phyloP scores from a whole-genome alignment of 352 stramenopile species.

The Pythium rhizo-oryzae region DNA sequence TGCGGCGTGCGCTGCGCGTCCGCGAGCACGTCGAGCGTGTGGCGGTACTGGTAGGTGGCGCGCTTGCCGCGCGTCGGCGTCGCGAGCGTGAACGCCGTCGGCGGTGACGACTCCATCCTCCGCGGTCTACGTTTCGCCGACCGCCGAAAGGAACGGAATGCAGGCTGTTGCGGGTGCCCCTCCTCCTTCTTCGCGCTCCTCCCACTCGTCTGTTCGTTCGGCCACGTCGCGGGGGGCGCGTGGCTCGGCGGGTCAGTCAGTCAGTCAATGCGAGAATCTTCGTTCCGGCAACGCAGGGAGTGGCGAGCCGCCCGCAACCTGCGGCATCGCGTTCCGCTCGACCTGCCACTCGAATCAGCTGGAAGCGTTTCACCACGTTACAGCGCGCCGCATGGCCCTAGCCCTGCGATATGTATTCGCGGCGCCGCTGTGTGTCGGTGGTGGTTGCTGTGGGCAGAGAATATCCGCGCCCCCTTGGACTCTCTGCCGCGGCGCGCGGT shows the following conservation, averaged over 20 bases:
- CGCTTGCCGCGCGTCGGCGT: slow-evolving; percentile 16
- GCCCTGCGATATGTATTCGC: background rate
- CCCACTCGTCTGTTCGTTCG: background rate
- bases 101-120: background rate
- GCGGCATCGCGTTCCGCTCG: background rate
- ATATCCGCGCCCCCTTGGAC: background rate
- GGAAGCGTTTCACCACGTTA: slow-evolving; percentile 11
- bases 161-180: background rate
- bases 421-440: background rate
- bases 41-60: slow-evolving; percentile 18
- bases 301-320: background rate
- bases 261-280: background rate
- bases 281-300: background rate
- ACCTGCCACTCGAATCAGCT: background rate
- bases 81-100: slow-evolving; percentile 17
- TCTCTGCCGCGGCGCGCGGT: background rate
- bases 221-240: background rate
- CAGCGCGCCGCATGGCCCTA: background rate
- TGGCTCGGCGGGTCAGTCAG: slow-evolving; percentile 22
- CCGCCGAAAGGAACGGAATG: background rate
- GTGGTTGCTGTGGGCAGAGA: background rate
- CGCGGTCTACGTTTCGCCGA: background rate
- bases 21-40: slow-evolving; percentile 17
- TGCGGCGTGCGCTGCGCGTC: slow-evolving; percentile 22
- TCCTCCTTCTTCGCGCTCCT: background rate